A percentile compares a stretch with the other conserved stretches of the same genome.
phyloP scores from a whole-genome alignment of 768 basidiomycete genomes.

The Trichaptum fuscoviolaceum region DNA sequence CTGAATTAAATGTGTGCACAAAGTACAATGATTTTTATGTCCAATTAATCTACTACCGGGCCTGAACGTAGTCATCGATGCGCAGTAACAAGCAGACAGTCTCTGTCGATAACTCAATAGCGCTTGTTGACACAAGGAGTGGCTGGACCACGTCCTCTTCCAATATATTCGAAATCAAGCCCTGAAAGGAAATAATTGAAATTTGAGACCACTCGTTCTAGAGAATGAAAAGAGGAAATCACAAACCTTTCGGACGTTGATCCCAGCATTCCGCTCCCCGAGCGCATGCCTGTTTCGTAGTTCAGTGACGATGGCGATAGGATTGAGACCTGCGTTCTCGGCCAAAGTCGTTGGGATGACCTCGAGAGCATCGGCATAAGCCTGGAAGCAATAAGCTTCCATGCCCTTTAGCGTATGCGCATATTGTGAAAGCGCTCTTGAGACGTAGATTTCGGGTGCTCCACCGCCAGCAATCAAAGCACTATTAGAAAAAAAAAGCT shows the following conservation, averaged over 20 bases:
- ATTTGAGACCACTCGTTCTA: background rate
- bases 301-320: conserved; percentile 97
- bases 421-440: conserved; percentile 83
- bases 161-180: conserved; percentile 92
- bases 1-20: conserved; percentile 1
- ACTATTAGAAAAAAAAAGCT: conserved; percentile 28
- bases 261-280: conserved; percentile 92
- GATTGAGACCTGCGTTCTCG: conserved; percentile 97
- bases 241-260: conserved; percentile 93
- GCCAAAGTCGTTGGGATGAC: conserved; percentile 97
- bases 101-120: conserved; percentile 92
- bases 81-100: conserved; percentile 95
- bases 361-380: conserved; percentile 95
- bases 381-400: conserved; percentile 99
- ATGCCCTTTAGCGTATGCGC: conserved; percentile 93
- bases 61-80: conserved; percentile 91
- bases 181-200: conserved; percentile 40
- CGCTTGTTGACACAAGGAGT: conserved; percentile 89
- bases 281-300: conserved; percentile 94
- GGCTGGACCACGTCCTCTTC: conserved; percentile 99
- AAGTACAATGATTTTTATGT: conserved; percentile 1
- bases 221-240: background rate
- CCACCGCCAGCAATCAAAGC: conserved; percentile 95
- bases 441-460: conserved; percentile 97
- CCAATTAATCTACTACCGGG: conserved; percentile 39